Percentiles rank a stretch among this genome's conserved stretches.
Conservation (phyloP, 345 rosid species). For the Firmiana major region DNA sequence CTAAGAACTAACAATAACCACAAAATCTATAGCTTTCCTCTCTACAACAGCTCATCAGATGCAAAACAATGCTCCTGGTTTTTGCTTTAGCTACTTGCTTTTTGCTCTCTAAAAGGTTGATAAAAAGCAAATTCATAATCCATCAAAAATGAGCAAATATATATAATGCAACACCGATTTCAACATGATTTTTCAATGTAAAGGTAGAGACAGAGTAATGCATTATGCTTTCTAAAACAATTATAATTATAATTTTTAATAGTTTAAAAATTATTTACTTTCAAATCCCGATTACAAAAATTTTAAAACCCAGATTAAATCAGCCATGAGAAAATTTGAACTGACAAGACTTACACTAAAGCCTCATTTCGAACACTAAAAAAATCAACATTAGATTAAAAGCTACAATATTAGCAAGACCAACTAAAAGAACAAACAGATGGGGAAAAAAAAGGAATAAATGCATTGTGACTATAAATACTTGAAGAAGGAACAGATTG, state of each 20-base stretch:
- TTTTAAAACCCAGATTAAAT: background rate
- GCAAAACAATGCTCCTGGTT: background rate
- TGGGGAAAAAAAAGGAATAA: background rate
- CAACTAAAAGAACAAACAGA: slow-evolving; percentile 2
- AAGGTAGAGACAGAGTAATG: too few species aligned
- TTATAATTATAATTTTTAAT: too few species aligned
- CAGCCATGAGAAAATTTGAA: background rate
- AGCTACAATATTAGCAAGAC: background rate
- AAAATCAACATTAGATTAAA: background rate
- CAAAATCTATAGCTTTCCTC: background rate
- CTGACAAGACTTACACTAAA: background rate
- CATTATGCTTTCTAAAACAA: too few species aligned
- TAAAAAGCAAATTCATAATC: background rate
- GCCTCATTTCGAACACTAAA: background rate
- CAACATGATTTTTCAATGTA: too few species aligned
- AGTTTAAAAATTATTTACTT: background rate
- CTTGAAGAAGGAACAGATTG: background rate
- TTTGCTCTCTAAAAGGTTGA: background rate
- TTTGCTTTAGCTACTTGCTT: too few species aligned
- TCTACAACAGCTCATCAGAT: background rate
- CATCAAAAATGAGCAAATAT: too few species aligned
- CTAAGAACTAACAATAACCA: background rate
- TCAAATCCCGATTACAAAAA: background rate
- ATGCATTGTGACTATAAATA: background rate
- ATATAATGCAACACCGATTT: too few species aligned